Base-by-base conservation (phyloP, 2,329 filamentous ascomycete genomes). In the Volutella citrinella region DNA sequence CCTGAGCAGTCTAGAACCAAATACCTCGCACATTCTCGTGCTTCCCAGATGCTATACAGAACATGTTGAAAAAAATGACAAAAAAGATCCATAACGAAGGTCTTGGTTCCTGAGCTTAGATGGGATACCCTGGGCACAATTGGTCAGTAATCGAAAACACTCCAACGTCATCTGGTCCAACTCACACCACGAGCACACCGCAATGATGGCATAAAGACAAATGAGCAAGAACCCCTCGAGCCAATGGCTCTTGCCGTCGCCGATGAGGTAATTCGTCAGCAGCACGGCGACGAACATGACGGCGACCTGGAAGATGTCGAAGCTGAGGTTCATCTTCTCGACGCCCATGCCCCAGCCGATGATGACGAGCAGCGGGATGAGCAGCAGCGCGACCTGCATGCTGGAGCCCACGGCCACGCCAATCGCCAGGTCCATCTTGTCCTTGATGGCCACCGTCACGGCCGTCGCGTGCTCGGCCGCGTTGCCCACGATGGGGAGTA, bases 281-380 rank as follows among this genome's bases (percentile, higher is more conserved):
- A 95, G 77, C 0, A 87, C 86, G 3, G 87, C 81, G 10, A 93
- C 85, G 49, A 95, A 94, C 24, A 95, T 67, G 24, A 85, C 82
- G 15, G 89, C 84, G 11, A 95, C 82, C 64, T 95, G 87, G 69
- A 96, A 96, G 1, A 81, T 81, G 55, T 94, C 87, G 57, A 95
- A 93, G 58, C 83, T 83, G 6, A 95, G 74, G 14, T 81, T 87
- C 87, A 91, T 91, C 2, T 79, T 71, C 42, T 82, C 79, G 42
- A 76, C 60, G 22, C 66, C 75, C 73, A 89, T 80, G 43, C 79
- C 80, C 86, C 86, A 91, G 34, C 85, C 85, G 21, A 90, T 77
- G 22, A 90, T 74, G 36, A 89, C 82, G 19, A 89, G 74, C 10
- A 90, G 65, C 0, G 86, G 86, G 8, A 87, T 87, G 31, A 90